Base-by-base conservation (phyloP, 306 rosid species). In the Calophaca sinica region DNA sequence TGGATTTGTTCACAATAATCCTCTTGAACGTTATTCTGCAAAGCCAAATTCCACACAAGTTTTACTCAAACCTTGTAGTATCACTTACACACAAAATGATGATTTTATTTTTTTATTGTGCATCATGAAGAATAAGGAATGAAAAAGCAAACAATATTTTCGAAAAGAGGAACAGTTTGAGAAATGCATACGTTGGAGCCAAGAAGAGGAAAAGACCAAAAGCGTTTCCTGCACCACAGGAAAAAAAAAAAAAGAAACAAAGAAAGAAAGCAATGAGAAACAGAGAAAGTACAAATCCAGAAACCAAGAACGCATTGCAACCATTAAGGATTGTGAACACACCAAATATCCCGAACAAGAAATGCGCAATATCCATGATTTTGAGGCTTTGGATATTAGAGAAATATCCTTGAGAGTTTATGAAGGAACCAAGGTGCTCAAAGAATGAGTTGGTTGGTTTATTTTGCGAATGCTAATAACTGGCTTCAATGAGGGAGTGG, bases 191-290 rank as follows among this genome's bases (percentile, higher is more conserved):
- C 96, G 61, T 65, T 62, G 98, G 98, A 7, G 98, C 72, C 74
- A 90, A 78, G 96, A 90, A 94, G 84, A 91, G 98, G 85, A 91
- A 91, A 62, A 94, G 84, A 29, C 92, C 98, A 69, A 81, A 77
- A 29, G 77, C 92, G 83, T 91, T 89, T 64, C 98, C 97, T 94
- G 85, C 82, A 78, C 2, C 32, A 5, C 42, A n/a, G 2, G 36
- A 2, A 32, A 2, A 6, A 42, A 41, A 4, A 6, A 10, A n/a
- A 20, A 15, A 5, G 6, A 26, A n/a, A 35, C 0, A 33, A 62
- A 65, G 3, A 41, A 58, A 51, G 53, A 6, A 39, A 39, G 8
- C 6, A 20, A 20, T 65, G 28, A 80, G 58, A 77, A 62, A 72
- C 64, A 28, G 61, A 73, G 76, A 46, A 20, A 9, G 48, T 36